Conservation (phyloP, 2,329 filamentous ascomycete species). For the Mycogone perniciosa region DNA sequence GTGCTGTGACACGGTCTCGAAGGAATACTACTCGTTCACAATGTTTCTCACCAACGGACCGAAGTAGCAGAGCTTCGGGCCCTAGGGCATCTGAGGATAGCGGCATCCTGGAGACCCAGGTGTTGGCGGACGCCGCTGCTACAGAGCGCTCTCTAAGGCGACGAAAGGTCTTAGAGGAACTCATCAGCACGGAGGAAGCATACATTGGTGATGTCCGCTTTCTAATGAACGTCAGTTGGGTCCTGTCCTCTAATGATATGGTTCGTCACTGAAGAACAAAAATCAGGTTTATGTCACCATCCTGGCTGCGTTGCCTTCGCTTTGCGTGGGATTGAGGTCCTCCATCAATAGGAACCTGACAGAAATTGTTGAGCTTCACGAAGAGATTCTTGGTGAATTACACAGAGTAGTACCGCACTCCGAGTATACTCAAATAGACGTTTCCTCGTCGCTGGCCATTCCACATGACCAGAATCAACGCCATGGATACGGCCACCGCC, state of each 20-base stretch:
- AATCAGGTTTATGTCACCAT: conserved; percentile 66
- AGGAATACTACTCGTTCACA: conserved; percentile 45
- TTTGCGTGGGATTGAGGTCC: conserved; percentile 58
- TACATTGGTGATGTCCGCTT: conserved; percentile 86
- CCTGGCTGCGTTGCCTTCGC: conserved; percentile 60
- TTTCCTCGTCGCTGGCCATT: conserved; percentile 11
- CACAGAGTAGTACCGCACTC: conserved; percentile 65
- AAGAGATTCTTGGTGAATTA: conserved; percentile 70
- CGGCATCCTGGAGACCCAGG: conserved; percentile 49
- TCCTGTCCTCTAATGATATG: fast-evolving
- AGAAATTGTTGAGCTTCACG: conserved; percentile 76
- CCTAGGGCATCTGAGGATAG: conserved; percentile 62
- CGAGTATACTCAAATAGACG: conserved; percentile 45
- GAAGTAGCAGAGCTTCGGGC: conserved; percentile 54
- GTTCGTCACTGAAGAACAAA: conserved; percentile 15
- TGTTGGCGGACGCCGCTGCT: conserved; percentile 58
- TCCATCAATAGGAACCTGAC: conserved; percentile 75
- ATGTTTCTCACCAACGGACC: conserved; percentile 52
- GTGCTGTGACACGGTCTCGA: conserved; percentile 57
- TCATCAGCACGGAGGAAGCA: conserved; percentile 78
- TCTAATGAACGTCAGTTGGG: conserved; percentile 64
- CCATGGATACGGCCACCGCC: conserved; percentile 29
- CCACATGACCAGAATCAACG: conserved; percentile 1
- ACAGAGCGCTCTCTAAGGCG: conserved; percentile 67
- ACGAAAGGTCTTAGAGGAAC: conserved; percentile 74